Conservation (phyloP, 1,284 basidiomycete genomes). For the Gymnopus androsaceus region DNA sequence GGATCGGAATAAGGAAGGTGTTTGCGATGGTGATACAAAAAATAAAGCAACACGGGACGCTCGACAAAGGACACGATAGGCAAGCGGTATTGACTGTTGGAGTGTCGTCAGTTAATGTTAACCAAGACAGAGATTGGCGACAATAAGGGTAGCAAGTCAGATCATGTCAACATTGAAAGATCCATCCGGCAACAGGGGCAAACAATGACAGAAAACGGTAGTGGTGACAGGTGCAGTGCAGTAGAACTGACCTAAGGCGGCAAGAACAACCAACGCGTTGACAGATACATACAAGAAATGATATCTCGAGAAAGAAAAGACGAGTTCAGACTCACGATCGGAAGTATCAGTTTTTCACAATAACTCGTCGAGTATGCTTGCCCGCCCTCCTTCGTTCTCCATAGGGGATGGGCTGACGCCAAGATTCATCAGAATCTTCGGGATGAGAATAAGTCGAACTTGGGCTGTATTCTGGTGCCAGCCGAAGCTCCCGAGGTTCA, state of each 20-base stretch:
- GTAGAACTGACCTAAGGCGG: neutral
- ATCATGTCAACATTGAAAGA: slow-evolving; percentile 3
- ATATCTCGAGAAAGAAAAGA: neutral
- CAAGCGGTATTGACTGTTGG: no score
- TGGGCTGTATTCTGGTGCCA: slow-evolving; percentile 28
- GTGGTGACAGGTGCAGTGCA: no score
- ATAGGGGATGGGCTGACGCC: slow-evolving; percentile 67
- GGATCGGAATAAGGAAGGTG: no score
- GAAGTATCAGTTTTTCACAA: slow-evolving; percentile 46
- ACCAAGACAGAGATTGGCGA: no score
- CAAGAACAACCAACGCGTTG: slow-evolving; percentile 1
- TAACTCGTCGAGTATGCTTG: slow-evolving; percentile 69
- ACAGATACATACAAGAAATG: neutral
- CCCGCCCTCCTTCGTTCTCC: slow-evolving; percentile 69
- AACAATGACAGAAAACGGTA: neutral
- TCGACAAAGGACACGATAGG: neutral
- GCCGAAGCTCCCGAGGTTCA: slow-evolving; percentile 22
- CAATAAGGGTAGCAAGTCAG: neutral
- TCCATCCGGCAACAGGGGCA: neutral
- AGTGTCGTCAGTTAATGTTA: neutral
- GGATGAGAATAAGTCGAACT: slow-evolving; percentile 44
- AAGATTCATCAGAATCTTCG: slow-evolving; percentile 59
- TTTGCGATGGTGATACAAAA: neutral
- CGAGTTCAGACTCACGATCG: neutral
- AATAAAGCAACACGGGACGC: neutral